phyloP scores from a whole-genome alignment of 441 rosid species.

The Sinapis alba region DNA sequence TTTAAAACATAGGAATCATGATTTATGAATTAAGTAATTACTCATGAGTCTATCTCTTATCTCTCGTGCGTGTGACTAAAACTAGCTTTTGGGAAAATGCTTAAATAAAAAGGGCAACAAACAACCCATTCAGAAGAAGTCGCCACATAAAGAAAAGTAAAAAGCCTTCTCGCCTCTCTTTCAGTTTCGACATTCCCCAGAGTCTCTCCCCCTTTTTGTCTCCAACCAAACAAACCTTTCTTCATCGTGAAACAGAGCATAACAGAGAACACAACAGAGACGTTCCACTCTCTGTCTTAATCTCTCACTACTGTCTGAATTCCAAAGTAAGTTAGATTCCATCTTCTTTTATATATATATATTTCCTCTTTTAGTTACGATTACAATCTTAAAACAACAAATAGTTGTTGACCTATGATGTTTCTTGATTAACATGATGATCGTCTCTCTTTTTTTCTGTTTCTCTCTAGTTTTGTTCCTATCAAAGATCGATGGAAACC shows the following conservation, averaged over 20 bases:
- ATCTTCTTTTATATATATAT: not conserved
- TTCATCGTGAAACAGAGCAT: slow-evolving; percentile 33
- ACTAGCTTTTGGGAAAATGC: not conserved
- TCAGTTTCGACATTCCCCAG: slow-evolving; percentile 41
- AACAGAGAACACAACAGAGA: slow-evolving; percentile 23
- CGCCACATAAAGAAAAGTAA: slow-evolving; percentile 29
- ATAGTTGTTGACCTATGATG: not conserved
- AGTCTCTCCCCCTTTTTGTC: slow-evolving; percentile 43
- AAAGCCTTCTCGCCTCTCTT: slow-evolving; percentile 21
- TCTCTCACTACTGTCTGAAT: slow-evolving; percentile 14
- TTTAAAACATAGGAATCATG: slow-evolving; percentile 18
- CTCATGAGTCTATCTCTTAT: slow-evolving; percentile 30
- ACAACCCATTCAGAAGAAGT: slow-evolving; percentile 19
- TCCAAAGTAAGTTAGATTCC: slow-evolving; percentile 21
- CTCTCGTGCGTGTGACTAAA: slow-evolving; percentile 30
- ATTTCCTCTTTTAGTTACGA: not conserved
- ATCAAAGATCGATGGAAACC: slow-evolving; percentile 19
- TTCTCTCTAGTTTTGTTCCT: slow-evolving; percentile 4
- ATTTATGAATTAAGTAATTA: slow-evolving; percentile 34
- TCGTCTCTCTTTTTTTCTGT: slow-evolving; percentile 10
- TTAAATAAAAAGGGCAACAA: slow-evolving; percentile 12
- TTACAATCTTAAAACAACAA: not conserved
- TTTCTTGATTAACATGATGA: slow-evolving; percentile 18
- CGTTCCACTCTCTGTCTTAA: slow-evolving; percentile 27
- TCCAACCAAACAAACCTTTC: slow-evolving; percentile 36